Evolutionary conservation across 1,284 basidiomycete genomes (phyloP).

Genomic region (Apiotrichum siamense): DNA sequence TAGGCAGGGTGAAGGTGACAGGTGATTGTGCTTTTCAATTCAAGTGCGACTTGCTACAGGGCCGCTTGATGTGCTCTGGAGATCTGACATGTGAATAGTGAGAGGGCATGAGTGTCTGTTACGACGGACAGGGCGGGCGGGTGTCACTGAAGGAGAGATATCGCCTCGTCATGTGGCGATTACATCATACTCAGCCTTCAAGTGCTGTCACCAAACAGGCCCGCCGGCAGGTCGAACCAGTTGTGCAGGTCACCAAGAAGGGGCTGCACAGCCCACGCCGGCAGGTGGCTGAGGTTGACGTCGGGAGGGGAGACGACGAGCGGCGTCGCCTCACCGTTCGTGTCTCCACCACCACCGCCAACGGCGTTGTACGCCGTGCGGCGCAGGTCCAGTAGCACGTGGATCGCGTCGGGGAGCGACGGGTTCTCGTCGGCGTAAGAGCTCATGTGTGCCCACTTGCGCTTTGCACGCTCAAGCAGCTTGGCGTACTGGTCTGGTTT

Average conservation of each 20-base stretch:
- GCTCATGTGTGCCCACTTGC: slow-evolving; percentile 35
- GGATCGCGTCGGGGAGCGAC: slow-evolving; percentile 45
- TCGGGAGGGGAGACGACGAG: slow-evolving; percentile 34
- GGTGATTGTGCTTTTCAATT: no score
- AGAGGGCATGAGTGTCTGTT: no score
- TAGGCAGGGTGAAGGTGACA: no score
- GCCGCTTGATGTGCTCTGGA: no score
- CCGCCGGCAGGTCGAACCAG: slow-evolving; percentile 44
- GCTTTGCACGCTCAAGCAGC: slow-evolving; percentile 43
- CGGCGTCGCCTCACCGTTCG: slow-evolving; percentile 28
- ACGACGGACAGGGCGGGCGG: no score
- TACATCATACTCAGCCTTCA: not conserved
- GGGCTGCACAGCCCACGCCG: slow-evolving; percentile 43
- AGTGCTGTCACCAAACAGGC: slow-evolving; percentile 20
- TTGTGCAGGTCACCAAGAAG: slow-evolving; percentile 43
- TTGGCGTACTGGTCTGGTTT: slow-evolving; percentile 43
- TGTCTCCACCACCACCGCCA: slow-evolving; percentile 4
- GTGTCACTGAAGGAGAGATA: not conserved
- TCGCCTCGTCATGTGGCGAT: not conserved
- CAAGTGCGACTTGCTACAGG: no score
- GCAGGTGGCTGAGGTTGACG: slow-evolving; percentile 32
- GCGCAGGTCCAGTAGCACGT: slow-evolving; percentile 45
- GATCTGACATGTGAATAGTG: no score
- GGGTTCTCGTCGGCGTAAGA: slow-evolving; percentile 19
- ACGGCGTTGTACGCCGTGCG: slow-evolving; percentile 45